Percentiles rank a stretch among this genome's conserved stretches.
Evolutionary conservation across 2,329 filamentous ascomycete species (phyloP).

Genomic region (Penicillium sumatraense): DNA sequence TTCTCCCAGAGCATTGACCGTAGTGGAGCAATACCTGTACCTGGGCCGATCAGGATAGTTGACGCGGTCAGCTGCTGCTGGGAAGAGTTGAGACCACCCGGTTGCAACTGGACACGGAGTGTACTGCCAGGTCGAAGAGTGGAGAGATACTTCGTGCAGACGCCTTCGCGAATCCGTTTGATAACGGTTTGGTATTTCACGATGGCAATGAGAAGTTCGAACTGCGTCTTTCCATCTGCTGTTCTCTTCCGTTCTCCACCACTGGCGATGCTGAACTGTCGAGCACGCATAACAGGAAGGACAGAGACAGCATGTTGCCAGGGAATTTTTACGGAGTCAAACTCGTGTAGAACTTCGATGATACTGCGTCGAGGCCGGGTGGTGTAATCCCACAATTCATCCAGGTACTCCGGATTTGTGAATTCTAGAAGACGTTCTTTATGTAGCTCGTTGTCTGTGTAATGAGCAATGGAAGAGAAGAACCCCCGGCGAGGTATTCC

Average conservation of each 20-base stretch:
- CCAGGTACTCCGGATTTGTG: constrained; percentile 74
- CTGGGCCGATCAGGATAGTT: constrained; percentile 78
- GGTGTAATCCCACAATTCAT: constrained; percentile 96
- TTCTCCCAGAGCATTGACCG: constrained; percentile 80
- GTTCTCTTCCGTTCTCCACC: constrained; percentile 58
- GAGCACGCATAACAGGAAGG: constrained; percentile 81
- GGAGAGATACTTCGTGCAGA: constrained; percentile 86
- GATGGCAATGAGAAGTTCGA: constrained; percentile 81
- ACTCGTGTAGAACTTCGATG: constrained; percentile 89
- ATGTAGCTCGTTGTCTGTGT: constrained; percentile 73
- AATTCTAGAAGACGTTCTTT: constrained; percentile 84
- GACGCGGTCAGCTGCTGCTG: constrained; percentile 57
- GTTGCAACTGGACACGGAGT: constrained; percentile 63
- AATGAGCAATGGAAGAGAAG: constrained; percentile 77
- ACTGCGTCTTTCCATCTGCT: constrained; percentile 47
- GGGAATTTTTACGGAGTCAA: constrained; percentile 80
- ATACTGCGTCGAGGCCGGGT: constrained; percentile 88
- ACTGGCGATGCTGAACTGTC: constrained; percentile 91
- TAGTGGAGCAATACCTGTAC: constrained; percentile 85
- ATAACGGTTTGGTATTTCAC: constrained; percentile 91
- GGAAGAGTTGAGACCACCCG: constrained; percentile 56
- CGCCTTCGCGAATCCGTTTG: constrained; percentile 78
- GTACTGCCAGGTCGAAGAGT: constrained; percentile 62
- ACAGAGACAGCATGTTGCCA: constrained; percentile 72
- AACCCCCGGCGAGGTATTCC: constrained; percentile 88